These are phyloP conservation scores for Cudoniella acicularis DNA, from an alignment of 495 filamentous ascomycete genomes.

Conservation along the genomic window DNA sequence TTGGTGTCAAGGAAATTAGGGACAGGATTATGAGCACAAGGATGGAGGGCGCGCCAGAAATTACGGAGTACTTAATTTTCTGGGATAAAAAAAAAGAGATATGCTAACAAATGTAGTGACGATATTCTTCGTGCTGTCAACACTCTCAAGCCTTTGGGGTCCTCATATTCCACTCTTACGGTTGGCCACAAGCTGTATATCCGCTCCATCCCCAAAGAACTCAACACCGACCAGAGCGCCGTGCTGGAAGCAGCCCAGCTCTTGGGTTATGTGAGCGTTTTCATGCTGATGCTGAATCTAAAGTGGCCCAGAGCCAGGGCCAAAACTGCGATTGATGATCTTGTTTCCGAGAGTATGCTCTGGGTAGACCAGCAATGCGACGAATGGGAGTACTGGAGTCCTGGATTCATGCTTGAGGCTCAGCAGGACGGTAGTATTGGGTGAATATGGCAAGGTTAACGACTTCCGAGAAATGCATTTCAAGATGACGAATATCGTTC, in stretches of 20 bases:
- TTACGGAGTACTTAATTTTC: conserved; percentile 51
- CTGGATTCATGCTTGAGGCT: conserved; percentile 53
- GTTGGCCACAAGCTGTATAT: conserved; percentile 86
- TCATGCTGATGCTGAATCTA: conserved; percentile 90
- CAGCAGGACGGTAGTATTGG: conserved; percentile 2
- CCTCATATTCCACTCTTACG: conserved; percentile 75
- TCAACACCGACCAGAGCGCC: conserved; percentile 89
- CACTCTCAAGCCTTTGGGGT: conserved; percentile 82
- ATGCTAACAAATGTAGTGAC: conserved; percentile 50
- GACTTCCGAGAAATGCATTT: not conserved
- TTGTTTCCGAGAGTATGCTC: conserved; percentile 86
- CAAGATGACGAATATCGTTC: too few relatives aligned
- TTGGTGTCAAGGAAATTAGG: conserved; percentile 77
- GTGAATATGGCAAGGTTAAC: not conserved
- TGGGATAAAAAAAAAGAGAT: not conserved
- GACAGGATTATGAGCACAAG: conserved; percentile 66
- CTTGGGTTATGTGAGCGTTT: conserved; percentile 82
- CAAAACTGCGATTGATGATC: conserved; percentile 83
- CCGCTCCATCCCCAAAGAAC: conserved; percentile 89
- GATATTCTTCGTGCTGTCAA: conserved; percentile 88
- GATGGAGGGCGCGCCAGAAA: conserved; percentile 71
- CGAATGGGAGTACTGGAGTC: conserved; percentile 96
- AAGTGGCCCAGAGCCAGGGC: conserved; percentile 81
- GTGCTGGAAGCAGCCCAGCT: conserved; percentile 86
- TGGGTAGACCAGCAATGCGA: conserved; percentile 87